Evolutionary conservation across 768 basidiomycete species (phyloP), one percentile per base, ranked within the genome.

Genomic region (Mycena polygramma): DNA sequence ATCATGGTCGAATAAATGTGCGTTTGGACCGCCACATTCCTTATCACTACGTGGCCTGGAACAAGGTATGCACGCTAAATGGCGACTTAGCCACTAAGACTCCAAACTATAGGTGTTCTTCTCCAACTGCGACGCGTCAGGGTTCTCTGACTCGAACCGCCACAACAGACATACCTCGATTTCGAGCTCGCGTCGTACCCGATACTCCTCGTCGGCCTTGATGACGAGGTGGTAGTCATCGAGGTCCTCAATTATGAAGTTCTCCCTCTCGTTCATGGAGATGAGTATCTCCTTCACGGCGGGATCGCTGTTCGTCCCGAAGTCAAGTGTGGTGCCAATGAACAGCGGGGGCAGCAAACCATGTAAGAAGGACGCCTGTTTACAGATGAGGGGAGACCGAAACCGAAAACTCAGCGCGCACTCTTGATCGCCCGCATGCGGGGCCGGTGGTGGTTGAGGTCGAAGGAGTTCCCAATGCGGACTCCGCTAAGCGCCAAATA

Each of bases 211-310:
- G 67, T 96, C 95, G 2, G 91, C 91, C 75, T 92, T 93, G 78
- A 96, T 92, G 62, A 96, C 89, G 2, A 96, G 75, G 80, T 95
- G 94, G 70, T 89, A 87, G 74, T 95, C 93, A 76, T 96, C 95
- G 30, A 96, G 79, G 75, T 96, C 95, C 74, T 95, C 92, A 69
- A 96, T 93, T 71, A 96, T 91, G 78, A 96, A 96, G 63, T 85
- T 88, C 11, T 88, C 84, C 76, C 87, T 91, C 76, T 95, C 93
- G 77, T 96, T 93, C 91, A 96, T 89, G 41, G 89, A 83, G 60
- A 95, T 83, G 43, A 96, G 84, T 64, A 96, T 94, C 77, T 95
- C 94, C 80, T 96, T 96, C 69, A 96, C 95, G 1, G 94, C 94
- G 2, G 94, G 90, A 78, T 96, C 95, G 76, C 95, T 95, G 75